Evolutionary conservation across 139 green algal genomes (phyloP).

Genomic region (Chlorella ohadii): DNA sequence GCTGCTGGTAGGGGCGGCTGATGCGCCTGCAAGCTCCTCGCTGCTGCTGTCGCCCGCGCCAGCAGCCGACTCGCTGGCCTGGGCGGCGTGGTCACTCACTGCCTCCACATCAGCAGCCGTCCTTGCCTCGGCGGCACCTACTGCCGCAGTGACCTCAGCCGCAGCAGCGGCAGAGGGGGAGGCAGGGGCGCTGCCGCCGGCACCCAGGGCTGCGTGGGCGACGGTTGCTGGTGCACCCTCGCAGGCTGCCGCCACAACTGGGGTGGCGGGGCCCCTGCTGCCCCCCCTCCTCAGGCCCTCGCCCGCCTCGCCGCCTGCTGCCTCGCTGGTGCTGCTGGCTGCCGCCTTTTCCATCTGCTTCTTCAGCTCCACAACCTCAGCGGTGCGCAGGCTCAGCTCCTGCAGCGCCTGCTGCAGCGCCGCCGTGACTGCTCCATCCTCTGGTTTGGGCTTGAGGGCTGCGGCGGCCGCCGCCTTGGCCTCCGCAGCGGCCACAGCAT

Average conservation of each 20-base stretch:
- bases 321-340: background rate
- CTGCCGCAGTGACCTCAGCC: background rate
- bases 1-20: too few species aligned
- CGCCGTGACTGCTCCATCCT: background rate
- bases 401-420: constrained; percentile 26
- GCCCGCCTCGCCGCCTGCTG: background rate
- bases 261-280: background rate
- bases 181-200: background rate
- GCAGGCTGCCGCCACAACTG: background rate
- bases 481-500: background rate
- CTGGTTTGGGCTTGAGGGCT: background rate
- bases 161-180: background rate
- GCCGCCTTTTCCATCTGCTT: background rate
- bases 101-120: too few species aligned
- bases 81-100: background rate
- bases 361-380: constrained; percentile 9
- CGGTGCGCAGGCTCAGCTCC: constrained; percentile 28
- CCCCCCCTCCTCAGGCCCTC: background rate
- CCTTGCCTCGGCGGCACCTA: background rate
- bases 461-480: background rate
- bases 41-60: background rate
- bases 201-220: background rate
- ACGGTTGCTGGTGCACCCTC: background rate
- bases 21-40: too few species aligned
- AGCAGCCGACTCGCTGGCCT: background rate